A percentile compares a stretch with the other conserved stretches of the same genome.
Conservation (phyloP, 164 flowering plant genomes). For the Berberis vulgaris region DNA sequence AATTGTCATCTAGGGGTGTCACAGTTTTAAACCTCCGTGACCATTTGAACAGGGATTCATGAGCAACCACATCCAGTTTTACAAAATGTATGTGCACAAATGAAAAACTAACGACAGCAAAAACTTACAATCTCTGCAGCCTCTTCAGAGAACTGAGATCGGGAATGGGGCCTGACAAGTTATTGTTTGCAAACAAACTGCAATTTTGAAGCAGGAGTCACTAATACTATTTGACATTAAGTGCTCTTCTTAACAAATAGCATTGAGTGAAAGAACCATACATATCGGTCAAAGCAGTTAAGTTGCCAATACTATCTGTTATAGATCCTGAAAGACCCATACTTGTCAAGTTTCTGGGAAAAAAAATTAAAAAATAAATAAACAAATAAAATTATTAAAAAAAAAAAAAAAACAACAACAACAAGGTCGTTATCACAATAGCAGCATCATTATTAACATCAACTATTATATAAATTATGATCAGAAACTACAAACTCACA, state of each 20-base stretch:
- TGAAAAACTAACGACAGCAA: neutral
- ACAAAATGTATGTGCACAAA: neutral
- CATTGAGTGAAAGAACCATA: constrained; percentile 18
- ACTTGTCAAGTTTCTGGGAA: constrained; percentile 59
- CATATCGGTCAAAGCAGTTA: constrained; percentile 71
- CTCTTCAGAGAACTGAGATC: constrained; percentile 51
- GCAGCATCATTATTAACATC: neutral
- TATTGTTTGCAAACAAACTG: constrained; percentile 77
- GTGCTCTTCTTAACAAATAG: neutral
- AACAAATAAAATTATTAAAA: neutral
- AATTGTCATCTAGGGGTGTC: no score
- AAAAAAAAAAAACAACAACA: neutral
- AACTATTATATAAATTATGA: neutral
- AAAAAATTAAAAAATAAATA: constrained; percentile 8
- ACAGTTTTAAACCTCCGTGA: neutral
- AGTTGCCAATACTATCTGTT: constrained; percentile 49
- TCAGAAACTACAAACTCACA: constrained; percentile 45
- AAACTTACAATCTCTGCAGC: constrained; percentile 63
- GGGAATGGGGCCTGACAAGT: constrained; percentile 70
- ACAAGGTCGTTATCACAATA: neutral
- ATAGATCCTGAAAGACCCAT: constrained; percentile 78
- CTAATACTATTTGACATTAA: neutral
- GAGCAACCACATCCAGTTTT: neutral
- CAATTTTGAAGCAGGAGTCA: constrained; percentile 12
- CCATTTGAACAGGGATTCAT: neutral